Percentiles rank a stretch among this genome's conserved stretches.
Conservation (phyloP, 1,139 yeast genomes). For the Pichia sp. region DNA sequence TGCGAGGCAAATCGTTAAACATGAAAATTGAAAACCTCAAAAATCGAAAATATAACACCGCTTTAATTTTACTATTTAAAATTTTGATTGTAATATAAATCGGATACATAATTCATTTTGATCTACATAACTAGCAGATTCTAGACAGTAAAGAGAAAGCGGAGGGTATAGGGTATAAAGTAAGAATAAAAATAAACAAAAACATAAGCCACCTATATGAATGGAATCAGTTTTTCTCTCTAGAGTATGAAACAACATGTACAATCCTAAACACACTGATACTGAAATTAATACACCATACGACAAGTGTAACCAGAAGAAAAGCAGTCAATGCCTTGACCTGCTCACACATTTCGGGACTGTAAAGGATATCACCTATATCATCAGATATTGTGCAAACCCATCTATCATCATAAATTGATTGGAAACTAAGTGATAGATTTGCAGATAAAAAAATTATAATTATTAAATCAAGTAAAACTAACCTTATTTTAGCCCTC, state of each 20-base stretch:
- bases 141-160: too few relatives aligned
- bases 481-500: slow-evolving; percentile 67
- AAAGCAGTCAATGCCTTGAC: slow-evolving; percentile 77
- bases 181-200: neutral
- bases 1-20: too few relatives aligned
- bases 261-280: slow-evolving; percentile 80
- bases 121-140: too few relatives aligned
- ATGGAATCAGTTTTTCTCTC: slow-evolving; percentile 5
- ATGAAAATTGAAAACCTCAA: too few relatives aligned
- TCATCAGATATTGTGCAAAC: slow-evolving; percentile 44
- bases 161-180: too few relatives aligned
- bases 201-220: neutral
- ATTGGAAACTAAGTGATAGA: slow-evolving; percentile 75
- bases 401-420: slow-evolving; percentile 77
- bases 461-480: slow-evolving; percentile 73
- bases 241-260: slow-evolving; percentile 45
- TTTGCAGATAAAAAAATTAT: slow-evolving; percentile 93
- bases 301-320: slow-evolving; percentile 61
- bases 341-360: slow-evolving; percentile 53
- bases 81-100: too few relatives aligned
- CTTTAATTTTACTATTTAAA: too few relatives aligned
- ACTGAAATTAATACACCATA: slow-evolving; percentile 84
- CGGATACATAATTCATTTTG: too few relatives aligned
- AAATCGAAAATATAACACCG: too few relatives aligned
- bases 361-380: neutral